Conservation (phyloP, 2,329 filamentous ascomycete species). For the Cytospora piceae region DNA sequence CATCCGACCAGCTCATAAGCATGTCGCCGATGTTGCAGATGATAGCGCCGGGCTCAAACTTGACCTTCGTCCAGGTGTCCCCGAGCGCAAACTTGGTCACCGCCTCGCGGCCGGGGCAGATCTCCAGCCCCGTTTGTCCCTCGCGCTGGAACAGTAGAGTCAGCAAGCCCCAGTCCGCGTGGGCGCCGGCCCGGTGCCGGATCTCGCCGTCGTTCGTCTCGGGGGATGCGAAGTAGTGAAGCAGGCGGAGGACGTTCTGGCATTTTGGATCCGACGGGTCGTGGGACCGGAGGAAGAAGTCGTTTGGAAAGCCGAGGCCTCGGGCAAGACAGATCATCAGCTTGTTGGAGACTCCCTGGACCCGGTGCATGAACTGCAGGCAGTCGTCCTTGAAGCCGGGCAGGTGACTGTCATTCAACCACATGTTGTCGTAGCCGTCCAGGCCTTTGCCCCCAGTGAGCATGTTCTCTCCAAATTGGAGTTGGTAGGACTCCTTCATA, state of each 20-base stretch:
- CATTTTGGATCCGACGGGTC: conserved; percentile 51
- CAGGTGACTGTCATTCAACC: conserved; percentile 41
- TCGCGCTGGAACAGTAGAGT: conserved; percentile 62
- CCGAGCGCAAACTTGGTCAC: conserved; percentile 57
- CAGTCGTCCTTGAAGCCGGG: conserved; percentile 53
- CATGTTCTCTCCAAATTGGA: conserved; percentile 52
- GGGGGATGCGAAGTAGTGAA: conserved; percentile 33
- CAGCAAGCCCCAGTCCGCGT: conserved; percentile 62
- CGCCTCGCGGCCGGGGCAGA: conserved; percentile 60
- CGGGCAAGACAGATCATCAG: conserved; percentile 60
- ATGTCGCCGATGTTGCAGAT: conserved; percentile 64
- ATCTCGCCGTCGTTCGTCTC: conserved; percentile 35
- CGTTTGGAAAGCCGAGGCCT: conserved; percentile 55
- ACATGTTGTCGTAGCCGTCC: conserved; percentile 31
- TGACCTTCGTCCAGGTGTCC: conserved; percentile 60
- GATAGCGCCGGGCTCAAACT: conserved; percentile 51
- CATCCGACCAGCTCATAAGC: conserved; percentile 62
- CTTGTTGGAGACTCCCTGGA: conserved; percentile 52
- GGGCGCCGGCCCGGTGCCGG: conserved; percentile 59
- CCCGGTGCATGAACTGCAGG: conserved; percentile 37
- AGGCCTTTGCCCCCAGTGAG: conserved; percentile 30
- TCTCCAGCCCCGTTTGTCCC: conserved; percentile 59
- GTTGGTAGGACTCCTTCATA: conserved; percentile 61
- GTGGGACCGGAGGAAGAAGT: conserved; percentile 58
- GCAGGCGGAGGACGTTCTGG: conserved; percentile 57